Evolutionary conservation across 805 yeast species (phyloP).

Genomic region (Kluyveromyces siamensis): DNA sequence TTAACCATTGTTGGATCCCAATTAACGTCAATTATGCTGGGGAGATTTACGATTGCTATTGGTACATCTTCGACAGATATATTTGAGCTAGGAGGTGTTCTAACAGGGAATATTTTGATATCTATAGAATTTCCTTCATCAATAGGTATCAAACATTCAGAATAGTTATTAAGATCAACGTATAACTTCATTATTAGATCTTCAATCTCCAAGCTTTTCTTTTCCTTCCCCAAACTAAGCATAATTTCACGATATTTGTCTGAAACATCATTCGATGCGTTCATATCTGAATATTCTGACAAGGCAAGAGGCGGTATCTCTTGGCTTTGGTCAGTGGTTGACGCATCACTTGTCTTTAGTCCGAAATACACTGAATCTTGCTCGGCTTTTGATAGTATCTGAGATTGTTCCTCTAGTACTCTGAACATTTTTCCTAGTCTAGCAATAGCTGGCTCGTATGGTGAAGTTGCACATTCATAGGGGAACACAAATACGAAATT

Average conservation of each 20-base stretch:
- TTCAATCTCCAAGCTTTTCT: conserved; percentile 43
- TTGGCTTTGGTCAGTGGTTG: neutral
- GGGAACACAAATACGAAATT: conserved; percentile 89
- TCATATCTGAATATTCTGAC: conserved; percentile 1
- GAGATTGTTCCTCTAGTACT: conserved; percentile 84
- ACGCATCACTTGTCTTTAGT: conserved; percentile 11
- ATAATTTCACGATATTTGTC: conserved; percentile 24
- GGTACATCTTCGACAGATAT: conserved; percentile 84
- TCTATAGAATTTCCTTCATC: conserved; percentile 86
- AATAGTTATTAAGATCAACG: conserved; percentile 89
- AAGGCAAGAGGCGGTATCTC: neutral
- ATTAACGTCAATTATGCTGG: conserved; percentile 68
- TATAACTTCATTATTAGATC: conserved; percentile 81
- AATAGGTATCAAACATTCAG: conserved; percentile 91
- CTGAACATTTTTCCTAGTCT: conserved; percentile 83
- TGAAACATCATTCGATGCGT: conserved; percentile 4
- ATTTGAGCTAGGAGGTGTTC: conserved; percentile 71
- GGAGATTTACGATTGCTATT: conserved; percentile 70
- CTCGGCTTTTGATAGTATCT: conserved; percentile 52
- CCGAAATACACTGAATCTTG: conserved; percentile 32
- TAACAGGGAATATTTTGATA: conserved; percentile 86
- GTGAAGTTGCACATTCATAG: conserved; percentile 69
- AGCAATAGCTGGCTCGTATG: conserved; percentile 77
- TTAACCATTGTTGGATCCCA: conserved; percentile 98
- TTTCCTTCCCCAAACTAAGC: conserved; percentile 16